Base-by-base conservation (phyloP, 108 stramenopile genomes). In the Cyclostephanos tholiformis region DNA sequence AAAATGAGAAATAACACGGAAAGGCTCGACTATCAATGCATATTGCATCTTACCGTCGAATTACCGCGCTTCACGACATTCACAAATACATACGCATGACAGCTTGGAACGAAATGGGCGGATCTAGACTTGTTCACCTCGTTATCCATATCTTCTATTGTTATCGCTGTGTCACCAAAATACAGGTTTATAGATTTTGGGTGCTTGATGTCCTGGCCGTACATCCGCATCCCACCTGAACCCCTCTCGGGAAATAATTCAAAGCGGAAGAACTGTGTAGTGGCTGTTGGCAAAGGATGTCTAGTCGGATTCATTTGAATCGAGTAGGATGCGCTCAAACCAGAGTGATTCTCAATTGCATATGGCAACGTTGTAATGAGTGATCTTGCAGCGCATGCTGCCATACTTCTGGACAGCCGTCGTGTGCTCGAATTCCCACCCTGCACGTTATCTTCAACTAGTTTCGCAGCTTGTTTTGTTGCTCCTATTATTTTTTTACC, bases 331-430 rank as follows among this genome's bases (percentile, higher is more conserved):
- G 87, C 80, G 56, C 77, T 78, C 2, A 87, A 43, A 12, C 94
- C 94, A 41, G 87, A 80, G 41, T 90, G 88, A 59, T 95, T 95
- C 48, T 88, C 88, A 63, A 94, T 71, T 12, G 89, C 94, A 67
- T 95, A 90, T 13, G 91, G 90, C 38, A 91, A 63, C 3, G 91
- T 86, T 4, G 83, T 87, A 38, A 90, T 81, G 49, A 95, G 79
- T n/a, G 83, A 87, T 67, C 88, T 72, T 4, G 91, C 89, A 9
- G 88, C 90, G 39, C 82, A 81, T 29, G 87, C 80, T 10, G 89
- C 89, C 72, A 87, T 75, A 59, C 85, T 86, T 26, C 72, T 77
- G 52, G 63, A 72, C 23, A 63, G 36, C 25, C 67, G 63, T 14
- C 67, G 60, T 50, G 61, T 62, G 32, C 30, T 43, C 7, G 29